These are phyloP conservation scores for Calonectria naviculata DNA, from an alignment of 2,329 filamentous ascomycete species.

Conservation along the genomic window DNA sequence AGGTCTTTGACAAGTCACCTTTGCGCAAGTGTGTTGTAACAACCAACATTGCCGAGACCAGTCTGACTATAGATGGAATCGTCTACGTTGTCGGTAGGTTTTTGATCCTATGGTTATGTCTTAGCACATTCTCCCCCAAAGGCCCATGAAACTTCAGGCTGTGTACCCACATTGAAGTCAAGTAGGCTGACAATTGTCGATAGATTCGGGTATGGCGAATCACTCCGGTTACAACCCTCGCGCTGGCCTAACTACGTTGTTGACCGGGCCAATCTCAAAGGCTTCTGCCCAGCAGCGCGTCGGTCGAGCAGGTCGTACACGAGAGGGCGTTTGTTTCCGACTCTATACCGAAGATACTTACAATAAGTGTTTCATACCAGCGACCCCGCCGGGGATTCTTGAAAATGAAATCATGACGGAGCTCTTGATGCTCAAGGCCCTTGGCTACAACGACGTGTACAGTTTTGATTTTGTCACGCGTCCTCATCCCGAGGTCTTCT, in stretches of 20 bases:
- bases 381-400: not conserved
- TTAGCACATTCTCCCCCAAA: no score
- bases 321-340: not conserved
- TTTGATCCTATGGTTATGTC: not conserved
- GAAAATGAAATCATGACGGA: not conserved
- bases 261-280: not conserved
- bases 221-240: not conserved
- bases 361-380: not conserved
- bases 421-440: not conserved
- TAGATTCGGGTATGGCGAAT: not conserved
- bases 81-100: not conserved
- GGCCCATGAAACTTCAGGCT: no score
- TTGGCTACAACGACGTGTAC: not conserved
- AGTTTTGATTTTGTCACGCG: not conserved
- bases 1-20: not conserved
- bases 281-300: not conserved
- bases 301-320: not conserved
- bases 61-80: not conserved
- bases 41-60: not conserved
- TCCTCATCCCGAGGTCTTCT: not conserved
- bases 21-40: not conserved
- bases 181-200: not conserved
- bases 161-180: not conserved
- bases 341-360: not conserved
- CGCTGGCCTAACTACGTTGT: not conserved